Conservation (phyloP, 768 basidiomycete genomes). For the Dioszegia hungarica region DNA sequence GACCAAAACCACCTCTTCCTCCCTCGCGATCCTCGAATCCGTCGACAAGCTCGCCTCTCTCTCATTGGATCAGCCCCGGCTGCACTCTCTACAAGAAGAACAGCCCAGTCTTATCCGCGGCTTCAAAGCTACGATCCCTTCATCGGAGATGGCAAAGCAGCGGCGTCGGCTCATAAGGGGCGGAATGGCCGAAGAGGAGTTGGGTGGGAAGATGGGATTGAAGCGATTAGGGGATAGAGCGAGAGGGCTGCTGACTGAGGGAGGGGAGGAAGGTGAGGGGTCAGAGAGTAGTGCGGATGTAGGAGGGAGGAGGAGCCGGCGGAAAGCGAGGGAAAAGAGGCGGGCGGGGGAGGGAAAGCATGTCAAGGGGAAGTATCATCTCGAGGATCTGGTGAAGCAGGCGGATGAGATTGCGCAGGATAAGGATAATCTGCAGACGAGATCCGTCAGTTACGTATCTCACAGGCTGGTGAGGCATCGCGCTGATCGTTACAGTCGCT, state of each 20-base stretch:
- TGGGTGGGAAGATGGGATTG: constrained; percentile 68
- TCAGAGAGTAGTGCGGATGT: constrained; percentile 53
- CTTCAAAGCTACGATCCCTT: constrained; percentile 92
- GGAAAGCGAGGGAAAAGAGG: constrained; percentile 52
- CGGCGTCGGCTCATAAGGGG: constrained; percentile 69
- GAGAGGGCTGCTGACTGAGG: constrained; percentile 63
- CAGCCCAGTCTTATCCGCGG: constrained; percentile 63
- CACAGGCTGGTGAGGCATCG: too few species aligned
- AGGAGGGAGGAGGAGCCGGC: constrained; percentile 53
- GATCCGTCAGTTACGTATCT: constrained; percentile 76
- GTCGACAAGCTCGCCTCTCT: constrained; percentile 36
- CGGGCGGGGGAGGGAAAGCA: constrained; percentile 13
- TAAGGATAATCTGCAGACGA: constrained; percentile 86
- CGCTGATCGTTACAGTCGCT: constrained; percentile 58
- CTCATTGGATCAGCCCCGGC: constrained; percentile 17
- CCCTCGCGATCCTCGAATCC: constrained; percentile 47
- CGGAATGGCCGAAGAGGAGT: constrained; percentile 44
- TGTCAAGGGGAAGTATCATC: constrained; percentile 63
- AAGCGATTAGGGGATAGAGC: constrained; percentile 74
- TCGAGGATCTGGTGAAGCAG: constrained; percentile 78
- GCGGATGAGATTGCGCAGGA: constrained; percentile 79
- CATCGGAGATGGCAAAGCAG: constrained; percentile 70
- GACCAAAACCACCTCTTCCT: constrained; percentile 35
- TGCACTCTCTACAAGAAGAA: constrained; percentile 10
- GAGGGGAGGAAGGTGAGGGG: constrained; percentile 45